Conservation (phyloP, 176 grass and related monocot genomes). For the Rhynchospora pubera region DNA sequence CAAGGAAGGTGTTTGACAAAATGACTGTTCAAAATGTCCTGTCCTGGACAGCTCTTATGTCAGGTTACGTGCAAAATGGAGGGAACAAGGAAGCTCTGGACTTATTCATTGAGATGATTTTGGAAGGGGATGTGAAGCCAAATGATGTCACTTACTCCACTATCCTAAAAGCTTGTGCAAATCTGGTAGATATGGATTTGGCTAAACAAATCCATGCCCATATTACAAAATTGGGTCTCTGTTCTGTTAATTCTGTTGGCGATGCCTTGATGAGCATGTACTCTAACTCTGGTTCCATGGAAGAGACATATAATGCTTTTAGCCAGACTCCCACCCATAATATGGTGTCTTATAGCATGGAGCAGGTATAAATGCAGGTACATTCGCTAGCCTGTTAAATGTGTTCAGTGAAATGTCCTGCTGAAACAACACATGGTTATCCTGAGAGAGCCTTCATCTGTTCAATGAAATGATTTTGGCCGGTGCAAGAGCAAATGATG, state of each 20-base stretch:
- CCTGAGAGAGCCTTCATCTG: constrained; percentile 38
- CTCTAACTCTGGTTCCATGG: constrained; percentile 60
- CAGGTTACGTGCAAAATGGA: constrained; percentile 61
- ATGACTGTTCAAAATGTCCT: constrained; percentile 52
- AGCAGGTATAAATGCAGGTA: constrained; percentile 47
- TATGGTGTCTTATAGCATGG: constrained; percentile 42
- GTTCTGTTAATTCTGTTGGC: constrained; percentile 46
- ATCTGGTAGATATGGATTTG: constrained; percentile 36
- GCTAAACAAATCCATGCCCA: constrained; percentile 58
- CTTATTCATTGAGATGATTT: constrained; percentile 43
- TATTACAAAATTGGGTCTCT: constrained; percentile 44
- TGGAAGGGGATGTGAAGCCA: constrained; percentile 41
- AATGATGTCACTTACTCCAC: constrained; percentile 73
- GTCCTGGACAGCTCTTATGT: constrained; percentile 72
- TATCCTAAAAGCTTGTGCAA: constrained; percentile 68
- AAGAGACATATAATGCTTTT: constrained; percentile 46
- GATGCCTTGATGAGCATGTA: constrained; percentile 80
- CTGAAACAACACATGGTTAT: constrained; percentile 70
- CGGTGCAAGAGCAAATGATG: constrained; percentile 60
- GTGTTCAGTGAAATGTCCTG: constrained; percentile 50
- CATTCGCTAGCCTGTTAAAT: constrained; percentile 76
- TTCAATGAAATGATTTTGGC: constrained; percentile 47
- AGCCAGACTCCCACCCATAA: constrained; percentile 43
- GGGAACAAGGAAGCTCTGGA: constrained; percentile 39
- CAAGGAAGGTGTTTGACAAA: constrained; percentile 43